Conservation (phyloP, 108 stramenopile species). For the Skeletonema potamos region DNA sequence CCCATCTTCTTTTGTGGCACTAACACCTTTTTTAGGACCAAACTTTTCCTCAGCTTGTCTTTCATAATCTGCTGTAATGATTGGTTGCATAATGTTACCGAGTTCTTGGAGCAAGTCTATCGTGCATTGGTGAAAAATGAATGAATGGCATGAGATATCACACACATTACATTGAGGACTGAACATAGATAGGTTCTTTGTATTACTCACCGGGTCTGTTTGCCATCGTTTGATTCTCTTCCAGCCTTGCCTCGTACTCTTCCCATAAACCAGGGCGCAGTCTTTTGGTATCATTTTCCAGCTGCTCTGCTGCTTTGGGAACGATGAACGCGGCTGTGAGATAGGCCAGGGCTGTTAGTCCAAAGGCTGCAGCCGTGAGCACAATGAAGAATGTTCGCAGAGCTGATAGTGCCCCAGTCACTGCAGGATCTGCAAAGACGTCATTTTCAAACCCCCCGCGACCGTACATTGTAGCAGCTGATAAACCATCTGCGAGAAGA, state of each 20-base stretch:
- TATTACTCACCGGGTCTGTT: conserved; percentile 13
- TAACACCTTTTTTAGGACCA: background rate
- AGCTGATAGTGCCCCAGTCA: conserved; percentile 19
- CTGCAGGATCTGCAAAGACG: conserved; percentile 1
- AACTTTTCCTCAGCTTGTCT: conserved; percentile 14
- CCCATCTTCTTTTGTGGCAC: background rate
- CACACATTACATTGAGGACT: background rate
- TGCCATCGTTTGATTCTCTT: conserved; percentile 27
- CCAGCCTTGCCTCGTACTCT: conserved; percentile 37
- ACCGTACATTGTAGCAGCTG: conserved; percentile 22
- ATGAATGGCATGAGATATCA: background rate
- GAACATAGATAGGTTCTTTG: background rate
- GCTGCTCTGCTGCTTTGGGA: conserved; percentile 37
- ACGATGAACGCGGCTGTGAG: conserved; percentile 31
- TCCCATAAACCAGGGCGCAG: conserved; percentile 35
- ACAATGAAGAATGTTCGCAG: conserved; percentile 44
- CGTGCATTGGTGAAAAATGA: background rate
- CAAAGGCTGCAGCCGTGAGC: conserved; percentile 33
- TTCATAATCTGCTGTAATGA: conserved; percentile 33
- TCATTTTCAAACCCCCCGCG: background rate
- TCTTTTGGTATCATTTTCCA: conserved; percentile 34
- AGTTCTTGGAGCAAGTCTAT: conserved; percentile 34
- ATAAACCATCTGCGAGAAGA: conserved; percentile 31
- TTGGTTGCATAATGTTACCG: conserved; percentile 39
- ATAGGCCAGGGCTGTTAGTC: conserved; percentile 29